Base-by-base conservation (phyloP, 1,284 basidiomycete genomes). In the Rhodotorula glutinis region DNA sequence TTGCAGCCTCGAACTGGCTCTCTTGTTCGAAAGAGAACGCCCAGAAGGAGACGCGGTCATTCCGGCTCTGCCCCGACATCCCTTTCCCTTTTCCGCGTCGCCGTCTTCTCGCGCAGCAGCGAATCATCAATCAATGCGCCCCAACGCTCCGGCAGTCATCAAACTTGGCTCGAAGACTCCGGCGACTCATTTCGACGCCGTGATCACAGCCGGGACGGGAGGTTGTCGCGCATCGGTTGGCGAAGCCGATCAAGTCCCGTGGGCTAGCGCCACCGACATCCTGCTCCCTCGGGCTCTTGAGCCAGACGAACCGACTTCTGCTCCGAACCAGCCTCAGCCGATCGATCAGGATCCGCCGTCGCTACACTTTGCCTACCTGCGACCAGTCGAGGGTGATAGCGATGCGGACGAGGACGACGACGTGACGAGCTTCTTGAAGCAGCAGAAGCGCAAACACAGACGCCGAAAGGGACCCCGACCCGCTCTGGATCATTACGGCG, bases 321-420 rank as follows among this genome's bases (percentile, higher is more conserved):
- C 53, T 1, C 60, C 62, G 21, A 71, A 71, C 43, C 58, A 63
- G 44, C 65, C 70, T 5, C 60, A 60, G 10, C 70, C 70, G 1
- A 43, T 55, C 4, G 49, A 63, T 19, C 29, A 54, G 23, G 64
- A 66, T 2, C 70, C 62, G 23, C 70, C 66, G 2, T 11, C 61
- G 2, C 49, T 71, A 21, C 70, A 65, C 25, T 62, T 71, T 33
- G 56, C 60, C 21, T 69, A 62, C 62, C 29, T 71, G 30, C 62
- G 62, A 3, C 70, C 67, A 1, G 40, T 19, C 3, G 44, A 23
- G 25, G 46, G 14, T 1, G 44, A 52, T 2, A 16, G 14, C 7
- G 62, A 57, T 38, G 30, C 41, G 4, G 65, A 63, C 16, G 65
- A 53, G 2, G 53, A 53, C 14, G 51, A 29, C 23, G 29, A 27